Percentiles rank a stretch among this genome's conserved stretches.
phyloP scores from a whole-genome alignment of 371 early-diverging fungal species.

The Circinella minor region DNA sequence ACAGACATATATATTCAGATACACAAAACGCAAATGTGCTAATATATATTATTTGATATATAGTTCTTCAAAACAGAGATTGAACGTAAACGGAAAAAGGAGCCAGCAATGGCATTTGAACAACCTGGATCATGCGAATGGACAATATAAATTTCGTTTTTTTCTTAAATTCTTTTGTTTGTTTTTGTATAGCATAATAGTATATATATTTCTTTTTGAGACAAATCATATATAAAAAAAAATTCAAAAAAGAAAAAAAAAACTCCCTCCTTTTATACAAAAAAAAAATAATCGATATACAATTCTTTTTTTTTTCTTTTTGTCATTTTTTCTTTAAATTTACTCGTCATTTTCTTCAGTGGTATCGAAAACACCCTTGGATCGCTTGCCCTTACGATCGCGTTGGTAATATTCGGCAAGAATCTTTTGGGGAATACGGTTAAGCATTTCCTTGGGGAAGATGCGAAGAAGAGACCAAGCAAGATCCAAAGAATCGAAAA shows the following conservation, averaged over 20 bases:
- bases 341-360: slow-evolving; percentile 42
- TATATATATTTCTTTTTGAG: background rate
- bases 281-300: background rate
- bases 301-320: background rate
- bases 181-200: slow-evolving; percentile 10
- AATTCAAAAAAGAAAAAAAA: slow-evolving; percentile 6
- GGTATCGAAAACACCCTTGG: slow-evolving; percentile 56
- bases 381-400: slow-evolving; percentile 67
- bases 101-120: slow-evolving; percentile 71
- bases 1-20: background rate
- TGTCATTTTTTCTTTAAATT: slow-evolving; percentile 1
- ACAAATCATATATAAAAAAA: background rate
- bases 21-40: background rate
- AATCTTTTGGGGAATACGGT: slow-evolving; percentile 98
- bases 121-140: slow-evolving; percentile 50
- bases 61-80: slow-evolving; percentile 76
- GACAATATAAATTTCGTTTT: slow-evolving; percentile 28
- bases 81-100: slow-evolving; percentile 68
- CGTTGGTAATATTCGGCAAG: slow-evolving; percentile 96
- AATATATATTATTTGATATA: background rate
- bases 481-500: slow-evolving; percentile 97
- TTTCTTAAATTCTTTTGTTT: background rate
- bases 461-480: slow-evolving; percentile 99
- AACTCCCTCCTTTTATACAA: slow-evolving; percentile 11
- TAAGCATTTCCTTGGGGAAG: slow-evolving; percentile 99